Evolutionary conservation across 176 grass and related monocot species (phyloP), one percentile per base, ranked within the genome.

Genomic region (Oryza punctata): DNA sequence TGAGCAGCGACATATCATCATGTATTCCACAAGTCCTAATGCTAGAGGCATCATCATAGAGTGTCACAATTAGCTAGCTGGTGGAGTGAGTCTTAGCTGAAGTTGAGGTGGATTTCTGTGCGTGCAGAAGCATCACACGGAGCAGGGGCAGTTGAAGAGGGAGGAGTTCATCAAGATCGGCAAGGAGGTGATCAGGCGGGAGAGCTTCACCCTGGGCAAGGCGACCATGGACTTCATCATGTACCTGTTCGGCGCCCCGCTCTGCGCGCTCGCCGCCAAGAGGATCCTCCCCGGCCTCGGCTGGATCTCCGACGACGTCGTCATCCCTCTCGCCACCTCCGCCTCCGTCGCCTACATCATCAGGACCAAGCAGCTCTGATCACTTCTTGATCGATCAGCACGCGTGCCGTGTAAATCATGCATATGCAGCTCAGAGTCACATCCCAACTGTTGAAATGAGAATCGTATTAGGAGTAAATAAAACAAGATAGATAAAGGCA

Each of bases 291-390:
- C 92, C 32, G 90, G 92, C 16, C 78, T 76, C 3, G 72, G n/a
- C 4, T 85, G 80, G 68, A 5, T 92, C 5, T 82, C 92, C 5
- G 92, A 94, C 52, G 92, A 97, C 84, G 59, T 90, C 54, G 63
- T 89, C 14, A 40, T 97, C 66, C 89, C 91, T 2, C 18, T 67
- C 1, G 87, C 85, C 47, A 97, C 94, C 41, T 86, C 91, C 14
- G 81, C 38, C 18, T 83, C 87, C 18, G 91, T 90, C 65, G 29
- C 79, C 0, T 64, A 76, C 19, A 84, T 91, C 68, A 43, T 84
- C 47, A 86, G 63, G 54, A 38, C 87, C 2, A 81, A 97, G 81
- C 83, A 76, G 78, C 77, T 97, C 28, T 97, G 75, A 49, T 13
- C 12, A 13, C 10, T 3, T 3, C 32, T n/a, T n/a, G n/a, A n/a